phyloP scores from a whole-genome alignment of 257 asterid genomes.

The Leptodermis oblonga region DNA sequence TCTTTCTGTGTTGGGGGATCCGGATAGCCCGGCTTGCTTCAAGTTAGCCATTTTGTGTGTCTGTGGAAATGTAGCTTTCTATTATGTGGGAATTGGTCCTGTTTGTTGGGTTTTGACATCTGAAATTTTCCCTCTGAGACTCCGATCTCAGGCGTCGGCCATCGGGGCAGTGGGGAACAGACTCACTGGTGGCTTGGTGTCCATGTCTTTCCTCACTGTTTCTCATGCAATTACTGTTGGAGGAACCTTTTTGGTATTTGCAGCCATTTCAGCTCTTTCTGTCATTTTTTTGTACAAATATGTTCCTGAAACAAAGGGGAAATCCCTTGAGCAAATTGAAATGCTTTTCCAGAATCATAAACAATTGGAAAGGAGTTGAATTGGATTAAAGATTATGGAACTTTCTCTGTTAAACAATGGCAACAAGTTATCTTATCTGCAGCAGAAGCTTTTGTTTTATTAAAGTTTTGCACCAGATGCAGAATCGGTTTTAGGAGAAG shows the following conservation, averaged over 20 bases:
- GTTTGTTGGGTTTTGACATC: constrained; percentile 67
- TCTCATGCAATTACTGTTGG: constrained; percentile 49
- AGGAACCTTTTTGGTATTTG: constrained; percentile 53
- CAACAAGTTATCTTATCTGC: background rate
- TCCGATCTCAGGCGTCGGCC: constrained; percentile 61
- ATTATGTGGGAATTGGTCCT: constrained; percentile 70
- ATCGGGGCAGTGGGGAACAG: constrained; percentile 60
- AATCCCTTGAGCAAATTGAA: constrained; percentile 65
- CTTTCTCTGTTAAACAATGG: background rate
- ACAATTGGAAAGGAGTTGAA: constrained; percentile 31
- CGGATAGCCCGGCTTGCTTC: constrained; percentile 28
- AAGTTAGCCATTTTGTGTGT: constrained; percentile 37
- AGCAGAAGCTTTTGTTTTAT: background rate
- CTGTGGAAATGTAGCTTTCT: constrained; percentile 69
- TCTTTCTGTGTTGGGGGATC: constrained; percentile 22
- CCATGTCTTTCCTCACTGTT: constrained; percentile 60
- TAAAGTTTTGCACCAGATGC: no score
- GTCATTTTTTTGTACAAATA: constrained; percentile 42
- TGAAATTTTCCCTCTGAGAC: constrained; percentile 55
- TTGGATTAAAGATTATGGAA: constrained; percentile 36
- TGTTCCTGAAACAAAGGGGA: constrained; percentile 68
- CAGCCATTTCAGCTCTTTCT: constrained; percentile 48
- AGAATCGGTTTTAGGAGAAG: no score
- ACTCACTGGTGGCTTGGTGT: constrained; percentile 53
- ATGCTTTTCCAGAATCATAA: constrained; percentile 38